Conservation (phyloP, 2,329 filamentous ascomycete genomes). For the Clonostachys solani region DNA sequence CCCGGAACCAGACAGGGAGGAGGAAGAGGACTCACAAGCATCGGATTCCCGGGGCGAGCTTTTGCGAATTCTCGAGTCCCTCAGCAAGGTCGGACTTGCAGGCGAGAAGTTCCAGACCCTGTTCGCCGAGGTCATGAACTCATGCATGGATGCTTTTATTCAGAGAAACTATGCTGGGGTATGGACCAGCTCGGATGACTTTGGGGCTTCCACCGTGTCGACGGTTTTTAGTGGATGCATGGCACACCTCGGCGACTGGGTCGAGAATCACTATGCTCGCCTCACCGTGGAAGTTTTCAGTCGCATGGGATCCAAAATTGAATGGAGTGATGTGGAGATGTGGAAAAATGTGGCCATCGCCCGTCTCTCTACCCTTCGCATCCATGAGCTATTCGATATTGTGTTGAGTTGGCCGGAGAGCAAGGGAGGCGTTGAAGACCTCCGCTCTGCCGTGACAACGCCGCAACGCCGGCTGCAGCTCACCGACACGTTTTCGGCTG, state of each 20-base stretch:
- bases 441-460: conserved; percentile 66
- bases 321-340: conserved; percentile 55
- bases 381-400: conserved; percentile 73
- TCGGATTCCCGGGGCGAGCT: conserved; percentile 44
- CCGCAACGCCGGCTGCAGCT: conserved; percentile 65
- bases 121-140: conserved; percentile 68
- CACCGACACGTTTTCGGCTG: conserved; percentile 63
- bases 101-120: conserved; percentile 66
- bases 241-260: conserved; percentile 58
- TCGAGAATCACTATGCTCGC: conserved; percentile 62
- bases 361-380: conserved; percentile 64
- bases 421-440: conserved; percentile 67
- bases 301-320: conserved; percentile 37
- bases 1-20: conserved; percentile 7
- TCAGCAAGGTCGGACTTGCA: conserved; percentile 63
- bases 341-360: conserved; percentile 69
- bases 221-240: conserved; percentile 48
- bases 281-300: conserved; percentile 59
- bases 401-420: conserved; percentile 71
- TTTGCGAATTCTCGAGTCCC: conserved; percentile 49
- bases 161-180: conserved; percentile 56
- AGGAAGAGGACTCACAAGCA: conserved; percentile 17
- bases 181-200: conserved; percentile 37
- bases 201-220: conserved; percentile 8
- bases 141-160: conserved; percentile 60